A percentile compares a stretch with the other conserved stretches of the same genome.
These are phyloP conservation scores for Blyttiomyces sp. DNA, from an alignment of 371 early-diverging fungal genomes.

Conservation along the genomic window DNA sequence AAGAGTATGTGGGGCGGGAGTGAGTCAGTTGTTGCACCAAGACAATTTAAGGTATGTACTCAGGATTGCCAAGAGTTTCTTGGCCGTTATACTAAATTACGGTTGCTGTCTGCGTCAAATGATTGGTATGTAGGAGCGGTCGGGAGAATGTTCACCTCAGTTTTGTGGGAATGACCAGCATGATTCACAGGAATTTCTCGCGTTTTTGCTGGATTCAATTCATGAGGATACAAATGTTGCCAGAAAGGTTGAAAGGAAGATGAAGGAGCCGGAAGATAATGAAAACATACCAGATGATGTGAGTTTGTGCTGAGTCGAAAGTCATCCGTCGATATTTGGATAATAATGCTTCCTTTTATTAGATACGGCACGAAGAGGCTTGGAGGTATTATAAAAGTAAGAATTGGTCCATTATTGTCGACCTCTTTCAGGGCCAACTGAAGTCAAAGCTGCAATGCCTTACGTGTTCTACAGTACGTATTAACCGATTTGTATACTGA, in stretches of 20 bases:
- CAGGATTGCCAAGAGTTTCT: too few species aligned
- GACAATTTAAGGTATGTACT: constrained; percentile 33
- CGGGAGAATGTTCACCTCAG: constrained; percentile 39
- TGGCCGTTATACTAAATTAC: neutral
- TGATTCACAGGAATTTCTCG: constrained; percentile 59
- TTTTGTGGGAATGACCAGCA: constrained; percentile 59
- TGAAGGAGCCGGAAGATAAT: constrained; percentile 30
- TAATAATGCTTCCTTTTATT: neutral
- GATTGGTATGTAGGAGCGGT: too few species aligned
- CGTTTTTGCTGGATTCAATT: constrained; percentile 48
- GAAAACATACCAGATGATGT: constrained; percentile 35
- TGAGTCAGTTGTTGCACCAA: constrained; percentile 34
- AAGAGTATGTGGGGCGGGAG: constrained; percentile 36
- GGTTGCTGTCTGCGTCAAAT: neutral
- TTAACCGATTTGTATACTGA: constrained; percentile 31
- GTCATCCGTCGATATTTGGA: neutral
- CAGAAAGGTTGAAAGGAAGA: constrained; percentile 14
- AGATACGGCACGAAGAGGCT: constrained; percentile 45
- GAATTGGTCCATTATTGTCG: constrained; percentile 89
- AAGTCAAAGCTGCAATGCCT: constrained; percentile 76
- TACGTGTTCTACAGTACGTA: constrained; percentile 66
- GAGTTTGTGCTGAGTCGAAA: constrained; percentile 1
- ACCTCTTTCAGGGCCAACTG: constrained; percentile 65
- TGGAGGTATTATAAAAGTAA: constrained; percentile 75
- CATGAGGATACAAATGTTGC: constrained; percentile 58